A percentile compares a stretch with the other conserved stretches of the same genome.
These are phyloP conservation scores for Eustoma russellianum DNA, from an alignment of 257 asterid genomes.

Conservation along the genomic window DNA sequence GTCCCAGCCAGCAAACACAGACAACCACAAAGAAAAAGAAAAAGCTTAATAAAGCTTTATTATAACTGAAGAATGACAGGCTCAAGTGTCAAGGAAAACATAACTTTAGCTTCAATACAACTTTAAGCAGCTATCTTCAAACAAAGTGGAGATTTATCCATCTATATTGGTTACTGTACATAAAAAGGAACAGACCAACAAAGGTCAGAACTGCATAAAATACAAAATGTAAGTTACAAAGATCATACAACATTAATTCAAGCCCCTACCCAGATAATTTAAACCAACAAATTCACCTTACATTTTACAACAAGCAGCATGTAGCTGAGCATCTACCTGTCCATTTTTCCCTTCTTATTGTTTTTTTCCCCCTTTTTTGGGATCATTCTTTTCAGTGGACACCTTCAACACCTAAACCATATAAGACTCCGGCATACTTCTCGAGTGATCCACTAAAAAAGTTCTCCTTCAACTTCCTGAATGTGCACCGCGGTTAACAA, in stretches of 20 bases:
- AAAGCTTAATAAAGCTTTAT: too few relatives aligned
- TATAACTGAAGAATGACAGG: too few relatives aligned
- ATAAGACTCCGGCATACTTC: slow-evolving; percentile 63
- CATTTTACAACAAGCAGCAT: slow-evolving; percentile 29
- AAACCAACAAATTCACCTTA: slow-evolving; percentile 13
- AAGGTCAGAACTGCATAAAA: too few relatives aligned
- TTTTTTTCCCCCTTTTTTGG: slow-evolving; percentile 6
- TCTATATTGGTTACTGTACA: too few relatives aligned
- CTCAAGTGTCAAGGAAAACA: too few relatives aligned
- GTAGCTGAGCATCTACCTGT: slow-evolving; percentile 13
- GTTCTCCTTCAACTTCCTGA: slow-evolving; percentile 58
- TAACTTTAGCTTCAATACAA: too few relatives aligned
- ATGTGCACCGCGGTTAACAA: slow-evolving; percentile 55
- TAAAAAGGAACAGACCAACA: too few relatives aligned
- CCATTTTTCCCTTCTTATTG: slow-evolving; percentile 7
- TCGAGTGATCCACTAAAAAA: slow-evolving; percentile 57
- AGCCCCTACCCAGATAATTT: not conserved
- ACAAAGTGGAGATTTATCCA: too few relatives aligned
- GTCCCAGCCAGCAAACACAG: too few relatives aligned
- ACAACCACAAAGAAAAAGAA: too few relatives aligned
- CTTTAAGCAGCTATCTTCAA: too few relatives aligned
- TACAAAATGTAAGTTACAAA: too few relatives aligned
- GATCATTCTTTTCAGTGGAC: slow-evolving; percentile 16
- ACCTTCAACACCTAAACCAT: slow-evolving; percentile 64
- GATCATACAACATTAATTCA: not conserved